Evolutionary conservation across 2,329 filamentous ascomycete species (phyloP).

Genomic region (Diplodia intermedia): DNA sequence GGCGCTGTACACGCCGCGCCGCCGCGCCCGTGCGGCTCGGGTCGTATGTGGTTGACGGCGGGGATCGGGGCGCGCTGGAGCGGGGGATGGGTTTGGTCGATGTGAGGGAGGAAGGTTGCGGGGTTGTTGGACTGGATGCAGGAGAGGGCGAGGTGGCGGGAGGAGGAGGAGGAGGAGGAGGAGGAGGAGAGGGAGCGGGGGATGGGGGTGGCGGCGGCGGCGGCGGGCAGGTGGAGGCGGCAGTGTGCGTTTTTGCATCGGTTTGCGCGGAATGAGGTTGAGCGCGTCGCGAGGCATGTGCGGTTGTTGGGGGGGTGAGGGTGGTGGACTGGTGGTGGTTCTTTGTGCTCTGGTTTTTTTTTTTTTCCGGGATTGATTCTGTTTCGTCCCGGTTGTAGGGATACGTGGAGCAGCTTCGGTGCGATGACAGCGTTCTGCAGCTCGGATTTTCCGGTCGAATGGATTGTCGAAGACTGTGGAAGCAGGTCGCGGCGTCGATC

Average conservation of each 20-base stretch:
- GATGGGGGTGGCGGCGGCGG: background rate
- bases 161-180: background rate
- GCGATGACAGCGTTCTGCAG: background rate
- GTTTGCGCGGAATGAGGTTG: conserved; percentile 1
- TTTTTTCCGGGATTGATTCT: background rate
- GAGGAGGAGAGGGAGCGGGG: background rate
- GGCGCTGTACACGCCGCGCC: background rate
- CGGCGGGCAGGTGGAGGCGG: background rate
- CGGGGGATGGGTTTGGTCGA: background rate
- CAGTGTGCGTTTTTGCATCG: background rate
- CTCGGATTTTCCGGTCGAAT: background rate
- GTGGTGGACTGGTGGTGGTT: too few species aligned
- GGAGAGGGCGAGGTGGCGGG: background rate
- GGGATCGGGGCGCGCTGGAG: background rate
- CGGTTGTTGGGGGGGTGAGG: background rate
- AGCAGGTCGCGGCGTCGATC: background rate
- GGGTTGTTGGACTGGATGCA: background rate
- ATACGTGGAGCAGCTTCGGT: too few species aligned
- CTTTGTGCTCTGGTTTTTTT: background rate
- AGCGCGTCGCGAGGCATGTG: background rate
- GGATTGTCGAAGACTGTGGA: background rate
- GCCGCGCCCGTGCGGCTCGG: background rate
- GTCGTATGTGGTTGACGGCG: background rate
- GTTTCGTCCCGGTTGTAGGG: background rate
- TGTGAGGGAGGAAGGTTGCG: background rate